Evolutionary conservation across 2,329 filamentous ascomycete species (phyloP), one percentile per base, ranked within the genome.

Genomic region (Arthrobotrys musiformis): DNA sequence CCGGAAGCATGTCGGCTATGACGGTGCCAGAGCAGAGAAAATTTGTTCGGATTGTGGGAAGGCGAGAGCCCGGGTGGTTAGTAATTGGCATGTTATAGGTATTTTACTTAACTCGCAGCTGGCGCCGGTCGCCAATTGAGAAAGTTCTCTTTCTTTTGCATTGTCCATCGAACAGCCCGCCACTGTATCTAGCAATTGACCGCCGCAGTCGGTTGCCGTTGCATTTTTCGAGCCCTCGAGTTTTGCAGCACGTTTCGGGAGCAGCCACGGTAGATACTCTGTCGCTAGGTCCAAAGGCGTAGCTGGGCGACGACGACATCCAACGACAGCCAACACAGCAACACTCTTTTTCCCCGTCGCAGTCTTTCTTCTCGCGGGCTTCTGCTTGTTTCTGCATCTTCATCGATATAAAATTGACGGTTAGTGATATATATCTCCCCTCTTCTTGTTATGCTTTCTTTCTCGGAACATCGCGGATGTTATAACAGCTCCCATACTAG

Each of bases 31-130:
- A 50, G 28, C 35, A 58, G 61, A 66, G 52, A 70, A 70, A 70
- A 66, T 70, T 64, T 76, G 58, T 69, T 77, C 73, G 73, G 73
- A 77, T 77, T 77, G 66, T 67, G 66, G 73, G 73, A 77, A 77
- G 60, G 73, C 73, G 73, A 62, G 66, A 70, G 73, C 26, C 73
- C 73, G 72, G 33, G 33, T 62, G 17, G 58, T 46, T 62, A 62
- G 58, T 46, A 62, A 62, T 58, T 37, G 54, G 30, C 54, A 58
- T 58, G 58, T 46, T 46, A 62, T 58, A 24, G 54, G 30, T 33
- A 58, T 58, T 58, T 58, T 58, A 58, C 58, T 62, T 62, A 62
- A 62, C 58, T 62, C 42, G 58, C 40, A 46, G 37, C 30, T 33
- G 35, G 58, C 30, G 37, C 30, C 13, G 35, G 58, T 62, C 58